Evolutionary conservation across 768 basidiomycete genomes (phyloP).

Genomic region (Tulasnella calospora): DNA sequence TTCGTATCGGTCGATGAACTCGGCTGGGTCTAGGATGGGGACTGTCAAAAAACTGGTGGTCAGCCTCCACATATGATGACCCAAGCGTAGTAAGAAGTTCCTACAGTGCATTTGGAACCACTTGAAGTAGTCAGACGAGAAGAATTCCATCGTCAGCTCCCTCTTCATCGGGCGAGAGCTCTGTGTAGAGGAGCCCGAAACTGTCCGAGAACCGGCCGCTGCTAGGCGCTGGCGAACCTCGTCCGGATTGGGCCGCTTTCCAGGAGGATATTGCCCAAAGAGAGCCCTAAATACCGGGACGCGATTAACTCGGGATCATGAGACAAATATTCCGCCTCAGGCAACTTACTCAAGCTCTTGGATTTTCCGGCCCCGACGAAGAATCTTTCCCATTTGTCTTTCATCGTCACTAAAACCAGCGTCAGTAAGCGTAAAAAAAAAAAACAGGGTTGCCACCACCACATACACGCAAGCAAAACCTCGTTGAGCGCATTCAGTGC

Average conservation of each 20-base stretch:
- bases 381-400: not conserved
- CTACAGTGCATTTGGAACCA: constrained; percentile 81
- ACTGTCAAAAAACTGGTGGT: constrained; percentile 44
- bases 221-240: not conserved
- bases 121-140: constrained; percentile 75
- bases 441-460: not conserved
- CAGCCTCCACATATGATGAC: not conserved
- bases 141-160: constrained; percentile 50
- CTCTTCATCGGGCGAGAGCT: not conserved
- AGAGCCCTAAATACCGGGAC: not conserved
- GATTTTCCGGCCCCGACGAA: constrained; percentile 14
- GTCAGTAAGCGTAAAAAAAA: not conserved
- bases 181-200: not conserved
- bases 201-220: not conserved
- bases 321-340: not conserved
- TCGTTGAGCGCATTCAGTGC: constrained; percentile 87
- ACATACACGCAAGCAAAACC: constrained; percentile 90
- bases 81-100: constrained; percentile 30
- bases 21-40: constrained; percentile 74
- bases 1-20: constrained; percentile 64
- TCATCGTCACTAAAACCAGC: not conserved
- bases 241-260: not conserved
- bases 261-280: constrained; percentile 4
- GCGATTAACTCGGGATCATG: not conserved
- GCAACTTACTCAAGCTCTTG: constrained; percentile 4